Base-by-base conservation (phyloP, 2,329 filamentous ascomycete genomes). In the Verticillium isaacii region DNA sequence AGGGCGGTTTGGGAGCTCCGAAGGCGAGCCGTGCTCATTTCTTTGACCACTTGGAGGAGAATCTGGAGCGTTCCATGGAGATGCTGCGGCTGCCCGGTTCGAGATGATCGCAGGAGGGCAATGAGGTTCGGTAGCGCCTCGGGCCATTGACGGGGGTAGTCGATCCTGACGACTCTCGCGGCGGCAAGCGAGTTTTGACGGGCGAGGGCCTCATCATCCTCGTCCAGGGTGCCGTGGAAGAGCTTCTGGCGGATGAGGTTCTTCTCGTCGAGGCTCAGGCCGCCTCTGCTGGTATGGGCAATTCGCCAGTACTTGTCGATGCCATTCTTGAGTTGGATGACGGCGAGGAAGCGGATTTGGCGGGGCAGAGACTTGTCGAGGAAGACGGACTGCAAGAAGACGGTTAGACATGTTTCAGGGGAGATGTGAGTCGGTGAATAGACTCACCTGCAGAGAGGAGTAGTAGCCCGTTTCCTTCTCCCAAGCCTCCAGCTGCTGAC, bases 301-400 rank as follows among this genome's bases (percentile, higher is more conserved):
- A 77, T 67, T 15, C 95, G 85, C 95, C 95, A 99, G 75, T 93
- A 92, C 72, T 90, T 93, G 73, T 98, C 94, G 75, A 98, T 93
- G 61, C 93, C 95, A 74, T 98, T 97, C 74, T 98, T 98, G 60
- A 99, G 83, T 72, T 97, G 91, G 67, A 98, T 97, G 62, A 98
- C 87, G 60, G 94, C 91, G 12, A 97, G 87, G 70, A 96, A 93
- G 64, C 95, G 90, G 60, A 94, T 85, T 69, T 96, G 89, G 62
- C 86, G 77, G 1, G 92, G 90, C 1, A 96, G 79, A 2, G 87
- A 86, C 64, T 87, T 87, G 77, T 97, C 91, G 65, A 97, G 83
- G 73, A 93, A 97, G 39, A 92, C 85, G 68, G 89, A 84, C 89
- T 96, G 70, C 36, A 36, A 37, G 52, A 11, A 34, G 23, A 29